These are phyloP conservation scores for Chenopodium quinoa DNA, from an alignment of 148 eudicot genomes.

Conservation along the genomic window DNA sequence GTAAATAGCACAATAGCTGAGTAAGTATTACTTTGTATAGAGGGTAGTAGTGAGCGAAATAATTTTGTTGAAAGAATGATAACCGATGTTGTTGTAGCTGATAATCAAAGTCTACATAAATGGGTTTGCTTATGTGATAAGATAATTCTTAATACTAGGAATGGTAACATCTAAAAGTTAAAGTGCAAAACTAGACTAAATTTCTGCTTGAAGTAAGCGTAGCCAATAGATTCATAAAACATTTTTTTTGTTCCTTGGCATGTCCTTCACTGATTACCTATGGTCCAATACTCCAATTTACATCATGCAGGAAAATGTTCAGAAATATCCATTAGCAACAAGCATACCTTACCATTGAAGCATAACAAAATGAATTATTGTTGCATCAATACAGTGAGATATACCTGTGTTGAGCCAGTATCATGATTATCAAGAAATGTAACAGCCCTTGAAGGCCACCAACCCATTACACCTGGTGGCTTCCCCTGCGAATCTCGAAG, in stretches of 20 bases:
- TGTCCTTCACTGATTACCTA: not conserved
- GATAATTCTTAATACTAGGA: not conserved
- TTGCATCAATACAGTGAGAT: not conserved
- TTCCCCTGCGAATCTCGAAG: slow-evolving; percentile 82
- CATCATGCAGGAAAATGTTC: not conserved
- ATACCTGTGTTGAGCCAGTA: slow-evolving; percentile 95
- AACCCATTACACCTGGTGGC: slow-evolving; percentile 90
- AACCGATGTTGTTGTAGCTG: not conserved
- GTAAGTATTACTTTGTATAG: not conserved
- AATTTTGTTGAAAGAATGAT: not conserved
- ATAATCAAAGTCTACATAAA: not conserved
- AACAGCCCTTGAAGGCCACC: slow-evolving; percentile 98
- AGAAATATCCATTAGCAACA: not conserved
- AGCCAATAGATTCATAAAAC: not conserved
- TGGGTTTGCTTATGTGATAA: not conserved
- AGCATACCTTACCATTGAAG: not conserved
- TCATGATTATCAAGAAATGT: slow-evolving; percentile 93
- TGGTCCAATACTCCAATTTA: not conserved
- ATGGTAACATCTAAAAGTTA: not conserved
- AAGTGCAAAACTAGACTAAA: not conserved
- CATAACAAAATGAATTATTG: not conserved
- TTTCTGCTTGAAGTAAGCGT: not conserved
- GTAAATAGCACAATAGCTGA: not conserved
- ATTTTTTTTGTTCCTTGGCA: not conserved
- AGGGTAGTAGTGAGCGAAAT: not conserved